A percentile compares a stretch with the other conserved stretches of the same genome.
phyloP scores from a whole-genome alignment of 2,329 filamentous ascomycete genomes.

The Aureobasidium lini region DNA sequence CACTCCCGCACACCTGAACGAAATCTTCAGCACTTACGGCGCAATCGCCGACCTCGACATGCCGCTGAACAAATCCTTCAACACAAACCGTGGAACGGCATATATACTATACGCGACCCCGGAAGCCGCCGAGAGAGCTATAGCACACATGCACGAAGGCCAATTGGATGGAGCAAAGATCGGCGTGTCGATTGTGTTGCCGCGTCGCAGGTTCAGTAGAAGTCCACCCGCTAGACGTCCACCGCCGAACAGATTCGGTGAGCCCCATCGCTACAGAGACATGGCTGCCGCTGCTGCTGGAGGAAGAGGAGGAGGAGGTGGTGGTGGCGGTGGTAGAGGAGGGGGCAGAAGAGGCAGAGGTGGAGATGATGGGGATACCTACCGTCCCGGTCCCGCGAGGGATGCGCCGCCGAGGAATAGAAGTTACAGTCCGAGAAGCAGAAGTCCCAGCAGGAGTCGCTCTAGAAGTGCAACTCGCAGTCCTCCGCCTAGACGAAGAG shows the following conservation, averaged over 20 bases:
- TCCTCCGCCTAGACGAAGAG: conserved; percentile 23
- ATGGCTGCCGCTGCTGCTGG: conserved; percentile 24
- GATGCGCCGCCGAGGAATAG: conserved; percentile 5
- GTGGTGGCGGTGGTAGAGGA: conserved; percentile 25
- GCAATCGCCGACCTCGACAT: conserved; percentile 80
- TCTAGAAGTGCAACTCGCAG: conserved; percentile 16
- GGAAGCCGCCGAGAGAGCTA: conserved; percentile 75
- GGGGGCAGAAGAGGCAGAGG: conserved; percentile 31
- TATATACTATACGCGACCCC: conserved; percentile 80
- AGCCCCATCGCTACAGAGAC: conserved; percentile 30
- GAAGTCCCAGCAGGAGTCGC: conserved; percentile 13
- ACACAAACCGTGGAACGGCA: conserved; percentile 84
- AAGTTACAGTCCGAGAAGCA: conserved; percentile 17
- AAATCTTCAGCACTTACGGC: conserved; percentile 89
- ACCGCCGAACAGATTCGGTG: conserved; percentile 44
- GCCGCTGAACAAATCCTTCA: conserved; percentile 78
- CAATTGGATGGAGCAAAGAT: conserved; percentile 78
- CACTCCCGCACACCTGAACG: conserved; percentile 75
- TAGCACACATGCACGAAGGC: conserved; percentile 97
- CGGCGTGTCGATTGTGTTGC: conserved; percentile 81
- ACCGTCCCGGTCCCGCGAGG: conserved; percentile 17
- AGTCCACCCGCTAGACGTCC: conserved; percentile 65
- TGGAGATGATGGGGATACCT: conserved; percentile 27
- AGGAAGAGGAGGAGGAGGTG: conserved; percentile 25
- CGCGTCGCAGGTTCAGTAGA: conserved; percentile 72